Conservation (phyloP, 176 grass and related monocot species). For the Triticum aestivum region IWGSC_CS_RefSeq_v2.1 NC_057802.1:338013930-338014429, state of each 20-base stretch:
- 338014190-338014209: constrained; percentile 19
- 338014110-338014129: not conserved
- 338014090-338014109: constrained; percentile 1
- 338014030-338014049: not conserved
- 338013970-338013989: constrained; percentile 21
- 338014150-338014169: constrained; percentile 5
- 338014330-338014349: constrained; percentile 30
- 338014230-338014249: constrained; percentile 36
- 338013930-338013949: constrained; percentile 20
- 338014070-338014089: not conserved
- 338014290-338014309: constrained; percentile 6
- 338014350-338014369: constrained; percentile 30
- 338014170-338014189: not conserved
- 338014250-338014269: constrained; percentile 9
- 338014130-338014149: constrained; percentile 15
- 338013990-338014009: not conserved
- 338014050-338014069: constrained; percentile 37
- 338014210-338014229: constrained; percentile 27
- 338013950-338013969: not conserved
- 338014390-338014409: constrained; percentile 25
- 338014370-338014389: constrained; percentile 41
- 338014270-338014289: not conserved
- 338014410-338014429: constrained; percentile 37
- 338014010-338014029: not conserved
- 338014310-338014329: not conserved